Evolutionary conservation across 164 flowering plant species (phyloP), one percentile per base, ranked within the genome.

Genomic region (Warburgia ugandensis): DNA sequence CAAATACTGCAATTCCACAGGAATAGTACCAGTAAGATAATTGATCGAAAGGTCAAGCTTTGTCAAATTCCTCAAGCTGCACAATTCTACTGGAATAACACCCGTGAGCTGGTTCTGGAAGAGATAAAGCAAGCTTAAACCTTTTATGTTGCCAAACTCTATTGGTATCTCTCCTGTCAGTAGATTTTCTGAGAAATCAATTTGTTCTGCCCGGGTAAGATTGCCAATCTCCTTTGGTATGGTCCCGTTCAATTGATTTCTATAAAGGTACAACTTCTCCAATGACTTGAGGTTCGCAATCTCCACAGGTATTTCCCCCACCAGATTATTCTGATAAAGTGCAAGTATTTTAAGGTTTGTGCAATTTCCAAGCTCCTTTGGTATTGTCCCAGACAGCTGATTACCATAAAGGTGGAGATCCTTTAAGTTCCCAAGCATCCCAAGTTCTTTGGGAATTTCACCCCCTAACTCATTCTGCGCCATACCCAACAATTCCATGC

Each of bases 11-110:
- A 94, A 76, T 31, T 75, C 76, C 33, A 30, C 51, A 9, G 99
- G 97, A 62, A 94, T 89, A 21, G 81, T 66, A 58, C 99, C 99
- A 1, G 70, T 70, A 12, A 92, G 81, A 44, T 43, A 19, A 58
- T 92, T 92, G 12, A 86, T 86, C 1, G 98, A 92, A 19, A 92
- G 83, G 42, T 92, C 96, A 36, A 88, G 84, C 68, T 74, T 77
- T 0, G 66, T 43, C 59, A 94, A 71, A 65, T 79, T 77, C 65
- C 32, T 74, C 72, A 92, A 68, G 52, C 23, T 65, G 36, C 78
- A 54, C 16, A 88, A 61, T 70, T 80, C 92, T 28, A 50, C 46
- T n/a, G 99, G 99, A 59, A 94, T 89, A 21, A 65, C 61, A 55
- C 99, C 99, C 0, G 71, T 77, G 19, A 94, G 79, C 70, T 73